phyloP scores from a whole-genome alignment of 495 filamentous ascomycete species.

The Penicillium coprophilum region DNA sequence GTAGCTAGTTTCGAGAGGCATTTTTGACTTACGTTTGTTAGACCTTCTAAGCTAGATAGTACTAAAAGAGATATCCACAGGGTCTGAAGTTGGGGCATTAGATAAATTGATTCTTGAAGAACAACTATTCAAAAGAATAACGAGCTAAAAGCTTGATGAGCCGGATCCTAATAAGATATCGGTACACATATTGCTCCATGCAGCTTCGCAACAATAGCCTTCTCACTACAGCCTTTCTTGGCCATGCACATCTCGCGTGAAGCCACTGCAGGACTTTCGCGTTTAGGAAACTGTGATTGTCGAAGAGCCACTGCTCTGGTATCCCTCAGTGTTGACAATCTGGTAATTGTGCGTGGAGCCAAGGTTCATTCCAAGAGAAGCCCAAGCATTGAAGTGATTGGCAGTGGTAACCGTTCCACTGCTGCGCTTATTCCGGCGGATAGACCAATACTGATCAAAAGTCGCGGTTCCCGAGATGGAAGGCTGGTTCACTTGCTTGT shows the following conservation, averaged over 20 bases:
- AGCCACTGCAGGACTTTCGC: background rate
- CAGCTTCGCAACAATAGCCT: background rate
- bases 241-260: background rate
- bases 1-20: too few species aligned
- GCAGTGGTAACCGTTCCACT: conserved; percentile 52
- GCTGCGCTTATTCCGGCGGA: conserved; percentile 53
- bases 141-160: background rate
- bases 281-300: conserved; percentile 46
- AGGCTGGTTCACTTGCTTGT: conserved; percentile 58
- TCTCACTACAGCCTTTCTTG: background rate
- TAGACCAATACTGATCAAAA: conserved; percentile 63
- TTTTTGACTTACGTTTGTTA: too few species aligned
- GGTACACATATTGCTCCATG: background rate
- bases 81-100: background rate
- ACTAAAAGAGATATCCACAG: too few species aligned
- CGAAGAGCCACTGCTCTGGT: conserved; percentile 53
- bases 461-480: conserved; percentile 58
- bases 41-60: too few species aligned
- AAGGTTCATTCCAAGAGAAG: conserved; percentile 43
- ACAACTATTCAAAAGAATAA: background rate
- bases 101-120: background rate
- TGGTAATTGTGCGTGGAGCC: conserved; percentile 56
- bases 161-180: background rate
- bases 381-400: conserved; percentile 68
- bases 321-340: conserved; percentile 61